phyloP scores from a whole-genome alignment of 768 basidiomycete species.

The Kwoniella sp. region DNA sequence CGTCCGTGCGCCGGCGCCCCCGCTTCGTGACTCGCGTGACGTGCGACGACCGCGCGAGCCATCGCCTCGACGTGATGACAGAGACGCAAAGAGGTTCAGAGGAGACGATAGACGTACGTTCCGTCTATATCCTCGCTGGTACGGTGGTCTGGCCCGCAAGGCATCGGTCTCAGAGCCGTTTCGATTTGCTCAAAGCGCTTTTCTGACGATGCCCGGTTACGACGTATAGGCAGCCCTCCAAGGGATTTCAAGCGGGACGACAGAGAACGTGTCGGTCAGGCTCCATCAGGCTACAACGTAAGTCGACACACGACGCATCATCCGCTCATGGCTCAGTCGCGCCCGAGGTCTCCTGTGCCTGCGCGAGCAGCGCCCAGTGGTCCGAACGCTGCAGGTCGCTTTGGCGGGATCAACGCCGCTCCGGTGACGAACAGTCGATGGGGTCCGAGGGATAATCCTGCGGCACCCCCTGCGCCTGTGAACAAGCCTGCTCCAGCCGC shows the following conservation, averaged over 20 bases:
- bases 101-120: constrained; percentile 25
- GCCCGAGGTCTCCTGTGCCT: no score
- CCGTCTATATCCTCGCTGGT: not conserved
- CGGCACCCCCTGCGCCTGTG: not conserved
- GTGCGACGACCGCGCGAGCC: constrained; percentile 7
- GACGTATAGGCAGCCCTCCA: no score
- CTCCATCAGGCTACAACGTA: not conserved
- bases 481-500: not conserved
- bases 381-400: no score
- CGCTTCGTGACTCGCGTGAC: no score
- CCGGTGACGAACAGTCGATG: not conserved
- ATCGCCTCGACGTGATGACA: constrained; percentile 5
- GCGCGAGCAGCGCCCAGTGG: no score
- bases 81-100: constrained; percentile 13
- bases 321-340: no score
- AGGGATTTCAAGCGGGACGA: not conserved
- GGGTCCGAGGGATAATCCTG: not conserved
- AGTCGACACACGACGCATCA: no score
- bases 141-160: not conserved
- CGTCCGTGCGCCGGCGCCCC: no score
- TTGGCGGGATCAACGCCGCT: no score
- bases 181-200: no score
- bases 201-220: no score
- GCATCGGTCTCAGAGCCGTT: not conserved
- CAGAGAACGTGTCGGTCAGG: not conserved